Conservation (phyloP, 2,329 filamentous ascomycete species). For the Cytospora leucostoma region DNA sequence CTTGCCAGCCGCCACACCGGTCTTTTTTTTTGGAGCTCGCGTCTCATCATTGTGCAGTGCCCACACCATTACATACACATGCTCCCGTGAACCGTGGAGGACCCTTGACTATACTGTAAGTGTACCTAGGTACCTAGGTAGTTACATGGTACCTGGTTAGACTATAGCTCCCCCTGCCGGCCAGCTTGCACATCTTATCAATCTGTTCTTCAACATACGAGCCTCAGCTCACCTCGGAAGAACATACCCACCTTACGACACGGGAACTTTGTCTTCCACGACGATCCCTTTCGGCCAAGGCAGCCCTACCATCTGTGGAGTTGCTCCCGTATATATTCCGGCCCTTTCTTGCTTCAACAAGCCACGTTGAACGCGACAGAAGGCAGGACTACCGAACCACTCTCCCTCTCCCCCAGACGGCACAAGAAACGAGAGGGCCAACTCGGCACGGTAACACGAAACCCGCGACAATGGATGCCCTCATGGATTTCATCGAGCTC, state of each 20-base stretch:
- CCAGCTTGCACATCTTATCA: neutral
- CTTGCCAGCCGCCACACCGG: neutral
- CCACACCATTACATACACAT: neutral
- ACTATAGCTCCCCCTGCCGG: neutral
- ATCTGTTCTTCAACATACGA: constrained; percentile 10
- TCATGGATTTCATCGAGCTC: constrained; percentile 49
- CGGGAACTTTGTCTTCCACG: constrained; percentile 22
- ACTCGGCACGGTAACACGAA: constrained; percentile 4
- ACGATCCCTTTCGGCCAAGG: constrained; percentile 4
- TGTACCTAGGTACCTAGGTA: neutral
- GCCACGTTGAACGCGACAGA: neutral
- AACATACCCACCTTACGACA: constrained; percentile 16
- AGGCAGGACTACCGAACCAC: neutral
- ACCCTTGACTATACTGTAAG: neutral
- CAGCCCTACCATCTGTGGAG: neutral
- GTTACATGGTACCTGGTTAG: neutral
- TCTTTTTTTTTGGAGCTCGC: neutral
- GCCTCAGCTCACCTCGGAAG: constrained; percentile 9
- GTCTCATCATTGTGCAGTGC: neutral
- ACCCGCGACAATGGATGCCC: constrained; percentile 40
- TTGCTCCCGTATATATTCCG: constrained; percentile 4
- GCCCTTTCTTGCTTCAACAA: neutral
- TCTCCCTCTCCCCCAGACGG: neutral
- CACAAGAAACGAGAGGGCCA: neutral
- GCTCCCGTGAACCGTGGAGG: neutral